Percentiles rank a stretch among this genome's conserved stretches.
Conservation (phyloP, 768 basidiomycete species). For the Lactarius tabidus region DNA sequence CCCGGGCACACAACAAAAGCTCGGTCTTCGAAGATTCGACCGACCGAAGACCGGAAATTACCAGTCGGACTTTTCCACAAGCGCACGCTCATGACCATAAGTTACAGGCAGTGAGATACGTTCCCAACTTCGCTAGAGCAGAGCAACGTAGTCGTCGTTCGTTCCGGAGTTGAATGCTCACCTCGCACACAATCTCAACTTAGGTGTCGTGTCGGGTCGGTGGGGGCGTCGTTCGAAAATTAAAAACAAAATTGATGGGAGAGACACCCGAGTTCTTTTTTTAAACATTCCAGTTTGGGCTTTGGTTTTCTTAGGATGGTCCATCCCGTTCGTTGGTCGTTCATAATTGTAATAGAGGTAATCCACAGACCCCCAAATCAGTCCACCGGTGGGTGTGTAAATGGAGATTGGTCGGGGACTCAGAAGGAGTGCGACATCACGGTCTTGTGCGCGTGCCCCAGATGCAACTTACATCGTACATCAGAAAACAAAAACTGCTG, state of each 20-base stretch:
- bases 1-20: no score
- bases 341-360: background rate
- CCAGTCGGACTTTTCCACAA: background rate
- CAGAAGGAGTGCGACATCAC: background rate
- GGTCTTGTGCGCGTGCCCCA: background rate
- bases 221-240: background rate
- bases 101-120: background rate
- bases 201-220: background rate
- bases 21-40: background rate
- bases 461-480: background rate
- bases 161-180: background rate
- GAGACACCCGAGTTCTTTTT: background rate
- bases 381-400: background rate
- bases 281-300: background rate
- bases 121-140: background rate
- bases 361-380: background rate
- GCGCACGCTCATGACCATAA: background rate
- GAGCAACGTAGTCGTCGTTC: background rate
- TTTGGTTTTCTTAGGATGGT: background rate
- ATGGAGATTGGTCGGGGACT: background rate
- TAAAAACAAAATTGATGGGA: background rate
- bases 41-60: background rate
- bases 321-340: no score
- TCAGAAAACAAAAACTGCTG: background rate
- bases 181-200: background rate